A percentile compares a stretch with the other conserved stretches of the same genome.
Evolutionary conservation across 164 flowering plant species (phyloP).

Genomic region (Cinnamomum chago): DNA sequence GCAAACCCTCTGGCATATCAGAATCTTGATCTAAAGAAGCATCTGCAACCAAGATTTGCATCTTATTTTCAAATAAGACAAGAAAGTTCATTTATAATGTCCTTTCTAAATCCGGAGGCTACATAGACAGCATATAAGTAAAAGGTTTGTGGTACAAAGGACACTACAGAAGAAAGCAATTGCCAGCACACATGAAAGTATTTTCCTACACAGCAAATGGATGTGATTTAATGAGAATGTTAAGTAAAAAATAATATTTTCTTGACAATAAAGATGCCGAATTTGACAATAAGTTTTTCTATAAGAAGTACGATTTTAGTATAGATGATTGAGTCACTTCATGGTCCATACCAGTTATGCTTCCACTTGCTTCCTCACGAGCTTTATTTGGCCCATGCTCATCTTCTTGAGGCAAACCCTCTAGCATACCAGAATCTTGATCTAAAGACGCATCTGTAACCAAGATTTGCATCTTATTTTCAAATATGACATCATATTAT

Average conservation of each 20-base stretch:
- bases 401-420: slow-evolving; percentile 14
- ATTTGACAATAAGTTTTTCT: too few species aligned
- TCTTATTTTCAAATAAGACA: slow-evolving; percentile 1
- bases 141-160: neutral
- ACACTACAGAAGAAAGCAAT: neutral
- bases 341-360: slow-evolving; percentile 15
- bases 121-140: neutral
- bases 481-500: neutral
- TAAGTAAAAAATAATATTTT: too few species aligned
- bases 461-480: neutral
- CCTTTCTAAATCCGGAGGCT: neutral
- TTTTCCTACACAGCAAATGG: neutral
- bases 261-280: too few species aligned
- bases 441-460: slow-evolving; percentile 20
- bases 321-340: neutral
- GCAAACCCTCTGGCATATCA: slow-evolving; percentile 11
- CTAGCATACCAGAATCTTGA: slow-evolving; percentile 18
- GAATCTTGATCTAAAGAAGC: slow-evolving; percentile 19
- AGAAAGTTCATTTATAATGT: neutral
- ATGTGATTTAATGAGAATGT: too few species aligned
- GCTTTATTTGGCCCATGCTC: slow-evolving; percentile 12
- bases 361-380: slow-evolving; percentile 13
- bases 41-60: slow-evolving; percentile 14
- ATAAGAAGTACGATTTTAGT: too few species aligned
- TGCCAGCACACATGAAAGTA: neutral